Percentiles rank a stretch among this genome's conserved stretches.
Conservation (phyloP, 306 rosid species). For the Canavalia ensiformis region DNA sequence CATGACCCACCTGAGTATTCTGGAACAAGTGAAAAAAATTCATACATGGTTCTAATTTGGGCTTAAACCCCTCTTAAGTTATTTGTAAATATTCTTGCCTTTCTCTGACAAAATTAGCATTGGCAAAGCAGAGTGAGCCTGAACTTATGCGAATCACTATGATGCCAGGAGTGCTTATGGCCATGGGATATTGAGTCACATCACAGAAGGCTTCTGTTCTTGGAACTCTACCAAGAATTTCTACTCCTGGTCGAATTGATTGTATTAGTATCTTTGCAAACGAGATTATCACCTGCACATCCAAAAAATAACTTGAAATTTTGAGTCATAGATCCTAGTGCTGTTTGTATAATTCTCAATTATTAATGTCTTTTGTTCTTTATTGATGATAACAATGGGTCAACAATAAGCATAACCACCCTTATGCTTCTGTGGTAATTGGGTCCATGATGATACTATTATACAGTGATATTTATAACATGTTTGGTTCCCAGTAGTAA, state of each 20-base stretch:
- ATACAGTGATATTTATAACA: too few species aligned
- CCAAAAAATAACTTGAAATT: background rate
- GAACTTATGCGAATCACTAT: conserved; percentile 71
- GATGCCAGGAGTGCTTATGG: conserved; percentile 70
- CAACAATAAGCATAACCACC: too few species aligned
- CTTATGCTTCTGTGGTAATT: too few species aligned
- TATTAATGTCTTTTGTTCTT: too few species aligned
- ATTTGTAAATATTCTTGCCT: conserved; percentile 61
- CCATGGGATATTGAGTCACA: conserved; percentile 82
- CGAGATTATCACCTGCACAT: conserved; percentile 73
- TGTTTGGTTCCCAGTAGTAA: too few species aligned
- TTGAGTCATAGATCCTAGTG: conserved; percentile 44
- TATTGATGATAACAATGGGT: too few species aligned
- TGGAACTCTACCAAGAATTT: conserved; percentile 78
- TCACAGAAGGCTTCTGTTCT: conserved; percentile 75
- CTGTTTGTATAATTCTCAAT: too few species aligned
- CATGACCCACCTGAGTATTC: conserved; percentile 69
- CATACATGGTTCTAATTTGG: conserved; percentile 36
- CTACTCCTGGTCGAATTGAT: conserved; percentile 76
- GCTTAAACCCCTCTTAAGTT: conserved; percentile 23
- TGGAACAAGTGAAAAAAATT: conserved; percentile 51
- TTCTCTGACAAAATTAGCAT: conserved; percentile 82
- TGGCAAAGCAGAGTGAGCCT: conserved; percentile 81
- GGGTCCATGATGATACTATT: too few species aligned
- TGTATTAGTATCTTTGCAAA: conserved; percentile 78